Evolutionary conservation across 2,329 filamentous ascomycete genomes (phyloP).

Genomic region (Fusarium multiceps): DNA sequence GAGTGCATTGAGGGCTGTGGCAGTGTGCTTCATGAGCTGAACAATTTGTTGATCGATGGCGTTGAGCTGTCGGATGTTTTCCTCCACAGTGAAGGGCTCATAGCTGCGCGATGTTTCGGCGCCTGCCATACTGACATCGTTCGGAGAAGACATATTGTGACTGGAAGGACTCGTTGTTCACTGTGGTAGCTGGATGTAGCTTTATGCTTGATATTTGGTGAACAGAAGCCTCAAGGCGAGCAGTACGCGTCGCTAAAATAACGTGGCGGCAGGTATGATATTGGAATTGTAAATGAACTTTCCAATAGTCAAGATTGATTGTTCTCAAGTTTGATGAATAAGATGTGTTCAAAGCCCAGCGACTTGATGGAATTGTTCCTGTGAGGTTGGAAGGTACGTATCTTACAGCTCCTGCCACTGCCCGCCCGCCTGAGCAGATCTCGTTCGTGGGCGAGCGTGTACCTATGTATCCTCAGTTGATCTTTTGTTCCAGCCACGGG

Average conservation of each 20-base stretch:
- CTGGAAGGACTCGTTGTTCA: background rate
- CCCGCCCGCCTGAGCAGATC: background rate
- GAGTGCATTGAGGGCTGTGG: slow-evolving; percentile 59
- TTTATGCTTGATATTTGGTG: background rate
- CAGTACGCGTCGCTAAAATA: background rate
- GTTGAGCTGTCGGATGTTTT: slow-evolving; percentile 83
- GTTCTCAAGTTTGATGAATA: background rate
- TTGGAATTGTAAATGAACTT: background rate
- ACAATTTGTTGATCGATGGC: slow-evolving; percentile 75
- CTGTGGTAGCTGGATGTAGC: background rate
- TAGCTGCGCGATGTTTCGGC: slow-evolving; percentile 48
- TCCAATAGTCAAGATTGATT: background rate
- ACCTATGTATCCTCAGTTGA: background rate
- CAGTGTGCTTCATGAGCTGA: slow-evolving; percentile 57
- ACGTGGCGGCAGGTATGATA: too few relatives aligned
- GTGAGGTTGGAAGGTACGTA: slow-evolving; percentile 1
- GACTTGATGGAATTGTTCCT: background rate
- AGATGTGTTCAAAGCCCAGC: background rate
- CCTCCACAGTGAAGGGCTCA: slow-evolving; percentile 74
- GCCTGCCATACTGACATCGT: slow-evolving; percentile 49
- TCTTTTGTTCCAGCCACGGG: background rate
- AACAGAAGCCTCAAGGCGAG: background rate
- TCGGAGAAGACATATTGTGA: slow-evolving; percentile 47
- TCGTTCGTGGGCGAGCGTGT: background rate
- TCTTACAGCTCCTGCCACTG: background rate